Evolutionary conservation across 2,329 filamentous ascomycete genomes (phyloP).

Genomic region (Fusarium chuoi): DNA sequence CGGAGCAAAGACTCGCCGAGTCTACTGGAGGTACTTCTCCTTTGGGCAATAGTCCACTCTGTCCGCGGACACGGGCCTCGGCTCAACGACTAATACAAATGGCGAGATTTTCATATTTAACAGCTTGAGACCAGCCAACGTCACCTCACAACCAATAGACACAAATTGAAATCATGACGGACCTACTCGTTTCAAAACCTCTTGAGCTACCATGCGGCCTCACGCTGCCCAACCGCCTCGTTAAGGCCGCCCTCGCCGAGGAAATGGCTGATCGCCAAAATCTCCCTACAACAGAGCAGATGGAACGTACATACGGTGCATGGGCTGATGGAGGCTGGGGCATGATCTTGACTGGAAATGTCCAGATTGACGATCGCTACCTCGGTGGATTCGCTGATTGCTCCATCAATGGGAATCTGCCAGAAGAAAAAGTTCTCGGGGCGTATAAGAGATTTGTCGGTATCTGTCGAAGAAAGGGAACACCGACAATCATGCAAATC

Average conservation of each 20-base stretch:
- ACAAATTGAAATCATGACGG: constrained; percentile 8
- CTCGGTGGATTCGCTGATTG: constrained; percentile 51
- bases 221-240: constrained; percentile 64
- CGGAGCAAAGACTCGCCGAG: constrained; percentile 25
- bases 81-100: neutral
- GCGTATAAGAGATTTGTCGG: constrained; percentile 54
- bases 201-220: constrained; percentile 66
- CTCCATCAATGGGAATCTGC: constrained; percentile 41
- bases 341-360: constrained; percentile 62
- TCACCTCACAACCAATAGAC: neutral
- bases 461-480: constrained; percentile 46
- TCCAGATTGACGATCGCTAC: constrained; percentile 54
- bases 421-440: constrained; percentile 44
- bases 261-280: constrained; percentile 53
- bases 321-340: constrained; percentile 68
- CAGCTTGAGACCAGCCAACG: neutral
- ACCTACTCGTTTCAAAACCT: constrained; percentile 45
- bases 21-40: constrained; percentile 1
- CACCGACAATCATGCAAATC: constrained; percentile 57
- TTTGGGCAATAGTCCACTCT: constrained; percentile 17
- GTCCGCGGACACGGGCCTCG: constrained; percentile 14
- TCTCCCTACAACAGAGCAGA: constrained; percentile 54
- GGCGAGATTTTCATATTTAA: constrained; percentile 4
- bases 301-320: constrained; percentile 58
- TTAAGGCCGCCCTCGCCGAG: constrained; percentile 63